Evolutionary conservation across 352 stramenopile genomes (phyloP), one percentile per base, ranked within the genome.

Genomic region (Phytophthora pluvialis): DNA sequence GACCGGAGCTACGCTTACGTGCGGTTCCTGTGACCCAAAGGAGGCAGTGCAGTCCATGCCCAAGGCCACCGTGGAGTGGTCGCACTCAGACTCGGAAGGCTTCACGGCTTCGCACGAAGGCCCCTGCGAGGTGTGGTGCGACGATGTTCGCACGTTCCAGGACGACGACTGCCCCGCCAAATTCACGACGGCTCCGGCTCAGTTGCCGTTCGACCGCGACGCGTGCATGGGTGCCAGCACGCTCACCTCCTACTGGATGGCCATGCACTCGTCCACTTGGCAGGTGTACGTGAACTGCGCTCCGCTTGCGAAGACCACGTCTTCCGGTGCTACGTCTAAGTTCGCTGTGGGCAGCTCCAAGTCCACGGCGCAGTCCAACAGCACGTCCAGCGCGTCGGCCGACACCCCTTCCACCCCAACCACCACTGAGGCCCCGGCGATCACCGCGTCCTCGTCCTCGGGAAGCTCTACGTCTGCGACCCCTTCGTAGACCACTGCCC

Each of bases 61-160:
- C 1, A 21, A 64, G 31, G 40, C 47, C 3, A 70, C 42, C 29
- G 44, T 73, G 29, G 48, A 68, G 50, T 75, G 67, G 67, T 53
- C 63, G 4, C 72, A 75, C 56, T 75, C 71, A 3, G 55, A 63
- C 38, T 58, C 51, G 16, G 58, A 72, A 29, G 64, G 64, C 18
- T 81, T 83, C 54, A 78, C 72, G 10, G 36, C 60, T 33, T 73
- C 61, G 0, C 75, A 83, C 53, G 60, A 80, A 44, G 77, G 72
- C 6, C 77, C 77, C 16, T 80, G 73, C 26, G 75, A 81, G 47
- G 39, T 77, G 11, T 82, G 71, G 57, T 86, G 77, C 46, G 75
- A 83, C 36, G 68, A 77, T 36, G 67, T 35, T 32, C 58, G 68
- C 15, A 72, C 76, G 25, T 73, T 74, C 40, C 51, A 81, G 45